Evolutionary conservation across 495 filamentous ascomycete genomes (phyloP), one percentile per base, ranked within the genome.

Genomic region (Usnea hakonensis): DNA sequence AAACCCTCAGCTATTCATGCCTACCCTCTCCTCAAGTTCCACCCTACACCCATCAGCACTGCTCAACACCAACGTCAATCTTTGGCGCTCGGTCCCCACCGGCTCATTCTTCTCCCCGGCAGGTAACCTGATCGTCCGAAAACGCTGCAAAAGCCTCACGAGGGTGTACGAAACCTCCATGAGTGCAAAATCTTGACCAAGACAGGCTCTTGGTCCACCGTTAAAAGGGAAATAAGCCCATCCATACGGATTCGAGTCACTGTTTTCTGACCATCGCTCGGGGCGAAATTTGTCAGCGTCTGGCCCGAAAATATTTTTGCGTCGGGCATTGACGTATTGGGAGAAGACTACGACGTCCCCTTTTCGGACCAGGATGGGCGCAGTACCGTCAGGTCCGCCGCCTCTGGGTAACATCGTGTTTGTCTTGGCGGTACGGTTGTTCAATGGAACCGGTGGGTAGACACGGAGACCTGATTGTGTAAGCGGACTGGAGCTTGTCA

Each of bases 221-320:
- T 86, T 87, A 71, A 90, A 89, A 10, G 84, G 84, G 37, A 89
- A 77, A 70, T 85, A 90, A 60, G 83, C 81, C 86, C 85, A 87
- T 26, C 72, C 67, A 54, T 61, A 65, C 1, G 44, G 21, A 21
- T 65, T 68, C 1, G 53, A 16, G 35, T 58, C 70, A 44, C 70
- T 64, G 16, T 68, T 63, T 32, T 54, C 60, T 23, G 74, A 70
- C 77, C 77, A 79, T 52, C 77, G 60, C 63, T 78, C 75, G 5
- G 77, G 77, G 48, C 69, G 72, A 53, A 75, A 79, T 16, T 74
- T 68, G 2, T 66, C 58, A 7, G 72, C 77, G 62, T 68, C 65
- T 28, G 69, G 67, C 6, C 65, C 65, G 33, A 40, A 61, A 2
- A 67, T 67, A 35, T 64, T 64, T 21, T 61, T 58, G 6, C 61